phyloP scores from a whole-genome alignment of 2,329 filamentous ascomycete species.

The Epichloe elymi region DNA sequence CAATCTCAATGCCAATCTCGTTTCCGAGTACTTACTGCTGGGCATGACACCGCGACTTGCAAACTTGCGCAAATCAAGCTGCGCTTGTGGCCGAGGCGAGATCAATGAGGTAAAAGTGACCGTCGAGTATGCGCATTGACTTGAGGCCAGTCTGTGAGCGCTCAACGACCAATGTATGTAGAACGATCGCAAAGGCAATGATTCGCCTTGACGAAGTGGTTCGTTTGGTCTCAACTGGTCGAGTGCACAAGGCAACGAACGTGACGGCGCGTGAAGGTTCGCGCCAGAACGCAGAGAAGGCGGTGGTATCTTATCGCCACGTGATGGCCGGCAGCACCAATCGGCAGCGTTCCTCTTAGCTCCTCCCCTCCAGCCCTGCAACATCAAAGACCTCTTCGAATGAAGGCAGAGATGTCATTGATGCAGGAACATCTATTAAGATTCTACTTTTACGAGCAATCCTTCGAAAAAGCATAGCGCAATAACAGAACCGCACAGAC shows the following conservation, averaged over 20 bases:
- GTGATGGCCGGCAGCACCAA: constrained; percentile 11
- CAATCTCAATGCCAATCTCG: neutral
- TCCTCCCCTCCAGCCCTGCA: neutral
- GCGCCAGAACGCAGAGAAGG: neutral
- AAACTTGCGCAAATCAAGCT: constrained; percentile 2
- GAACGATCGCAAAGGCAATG: constrained; percentile 12
- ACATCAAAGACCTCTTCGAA: neutral
- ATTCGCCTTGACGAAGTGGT: constrained; percentile 5
- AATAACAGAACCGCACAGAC: too few relatives aligned
- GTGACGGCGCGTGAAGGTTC: constrained; percentile 2
- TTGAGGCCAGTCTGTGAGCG: neutral
- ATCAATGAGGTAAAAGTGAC: neutral
- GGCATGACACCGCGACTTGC: neutral
- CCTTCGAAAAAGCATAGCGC: neutral
- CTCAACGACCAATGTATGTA: constrained; percentile 4
- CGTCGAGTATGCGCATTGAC: neutral
- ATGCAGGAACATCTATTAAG: too few relatives aligned
- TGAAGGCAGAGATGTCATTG: too few relatives aligned
- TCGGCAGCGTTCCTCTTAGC: constrained; percentile 12
- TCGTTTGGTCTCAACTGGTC: neutral
- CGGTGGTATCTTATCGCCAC: constrained; percentile 10
- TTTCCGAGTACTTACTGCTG: neutral
- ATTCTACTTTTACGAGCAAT: neutral
- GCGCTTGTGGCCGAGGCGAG: neutral
- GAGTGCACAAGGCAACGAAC: neutral